Conservation (phyloP, 768 basidiomycete genomes). For the Panus rudis region DNA sequence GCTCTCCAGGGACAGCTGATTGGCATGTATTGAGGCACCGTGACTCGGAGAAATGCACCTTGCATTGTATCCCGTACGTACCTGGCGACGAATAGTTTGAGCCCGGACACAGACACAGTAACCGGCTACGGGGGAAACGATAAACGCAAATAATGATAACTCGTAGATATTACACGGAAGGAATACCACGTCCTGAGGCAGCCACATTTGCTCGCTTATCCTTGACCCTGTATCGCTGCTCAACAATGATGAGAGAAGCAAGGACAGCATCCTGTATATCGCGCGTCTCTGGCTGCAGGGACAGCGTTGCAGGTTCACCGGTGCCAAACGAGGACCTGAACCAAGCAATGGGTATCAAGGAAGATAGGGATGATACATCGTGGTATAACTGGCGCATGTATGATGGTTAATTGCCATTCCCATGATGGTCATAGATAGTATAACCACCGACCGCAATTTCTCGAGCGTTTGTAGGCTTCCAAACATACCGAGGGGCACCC, state of each 20-base stretch:
- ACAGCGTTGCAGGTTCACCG: not conserved
- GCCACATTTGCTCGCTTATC: not conserved
- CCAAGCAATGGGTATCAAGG: conserved; percentile 7
- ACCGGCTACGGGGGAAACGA: too few relatives aligned
- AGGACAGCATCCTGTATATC: not conserved
- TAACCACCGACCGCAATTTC: conserved; percentile 5
- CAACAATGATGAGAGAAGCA: conserved; percentile 3
- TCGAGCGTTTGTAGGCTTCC: conserved; percentile 2
- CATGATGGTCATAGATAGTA: not conserved
- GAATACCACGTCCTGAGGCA: too few relatives aligned
- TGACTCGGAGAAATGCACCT: too few relatives aligned
- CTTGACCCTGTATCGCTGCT: conserved; percentile 5
- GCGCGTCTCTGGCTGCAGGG: conserved; percentile 2
- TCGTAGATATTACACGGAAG: too few relatives aligned
- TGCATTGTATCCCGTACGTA: too few relatives aligned
- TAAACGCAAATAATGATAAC: too few relatives aligned
- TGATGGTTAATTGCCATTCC: not conserved
- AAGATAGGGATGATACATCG: not conserved
- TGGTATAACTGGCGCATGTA: not conserved
- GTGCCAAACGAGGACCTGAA: not conserved
- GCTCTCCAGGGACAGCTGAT: too few relatives aligned
- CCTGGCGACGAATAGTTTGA: too few relatives aligned
- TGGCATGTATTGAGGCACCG: too few relatives aligned
- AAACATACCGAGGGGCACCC: not conserved
- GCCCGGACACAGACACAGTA: too few relatives aligned